phyloP scores from a whole-genome alignment of 2,329 filamentous ascomycete species.

The Lanzia echinophila region DNA sequence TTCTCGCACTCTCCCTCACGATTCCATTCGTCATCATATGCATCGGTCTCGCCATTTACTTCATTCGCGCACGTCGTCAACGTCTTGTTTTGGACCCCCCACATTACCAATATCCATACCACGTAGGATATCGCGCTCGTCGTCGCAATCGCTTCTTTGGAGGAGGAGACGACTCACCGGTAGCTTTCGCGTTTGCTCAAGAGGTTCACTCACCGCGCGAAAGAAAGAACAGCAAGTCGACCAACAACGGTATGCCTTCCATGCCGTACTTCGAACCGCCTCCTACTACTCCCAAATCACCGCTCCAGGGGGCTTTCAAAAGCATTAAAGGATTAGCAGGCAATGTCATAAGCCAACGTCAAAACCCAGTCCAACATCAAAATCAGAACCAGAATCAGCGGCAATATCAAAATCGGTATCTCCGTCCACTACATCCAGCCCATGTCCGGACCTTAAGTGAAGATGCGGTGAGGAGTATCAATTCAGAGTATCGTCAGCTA shows the following conservation, averaged over 20 bases:
- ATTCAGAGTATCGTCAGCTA: background rate
- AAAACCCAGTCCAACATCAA: background rate
- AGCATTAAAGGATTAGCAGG: background rate
- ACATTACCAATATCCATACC: constrained; percentile 4
- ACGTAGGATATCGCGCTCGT: constrained; percentile 1
- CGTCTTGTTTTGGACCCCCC: background rate
- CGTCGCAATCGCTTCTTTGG: background rate
- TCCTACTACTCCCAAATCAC: constrained; percentile 2
- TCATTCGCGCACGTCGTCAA: background rate
- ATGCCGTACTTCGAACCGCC: constrained; percentile 3
- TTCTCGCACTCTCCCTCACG: constrained; percentile 5
- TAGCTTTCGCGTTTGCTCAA: background rate
- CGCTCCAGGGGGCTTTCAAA: background rate
- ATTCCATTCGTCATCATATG: constrained; percentile 7
- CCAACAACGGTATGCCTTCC: background rate
- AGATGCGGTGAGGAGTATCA: background rate
- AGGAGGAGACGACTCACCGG: background rate
- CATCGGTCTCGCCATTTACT: background rate
- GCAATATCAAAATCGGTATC: background rate
- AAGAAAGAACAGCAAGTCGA: background rate
- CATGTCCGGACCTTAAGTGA: background rate
- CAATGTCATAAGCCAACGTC: background rate
- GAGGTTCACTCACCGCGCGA: background rate
- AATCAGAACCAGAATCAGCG: background rate
- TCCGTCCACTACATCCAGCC: background rate